Conservation (phyloP, 1,284 basidiomycete genomes). For the Papiliotrema terrestris region DNA sequence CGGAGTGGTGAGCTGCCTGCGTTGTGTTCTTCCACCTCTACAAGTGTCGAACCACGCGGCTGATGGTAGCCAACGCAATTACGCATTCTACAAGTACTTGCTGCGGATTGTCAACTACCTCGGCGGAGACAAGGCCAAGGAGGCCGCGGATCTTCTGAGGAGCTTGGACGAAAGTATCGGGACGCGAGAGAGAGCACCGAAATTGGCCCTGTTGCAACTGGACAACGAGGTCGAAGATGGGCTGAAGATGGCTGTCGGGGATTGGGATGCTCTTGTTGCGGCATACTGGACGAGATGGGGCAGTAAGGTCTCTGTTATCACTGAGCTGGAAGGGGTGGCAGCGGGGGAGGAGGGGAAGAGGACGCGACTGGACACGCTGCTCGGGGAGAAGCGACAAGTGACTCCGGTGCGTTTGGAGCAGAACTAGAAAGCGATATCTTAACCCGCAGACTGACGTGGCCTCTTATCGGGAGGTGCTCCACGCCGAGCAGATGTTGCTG, state of each 20-base stretch:
- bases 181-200: background rate
- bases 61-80: constrained; percentile 31
- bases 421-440: background rate
- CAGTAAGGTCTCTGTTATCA: constrained; percentile 27
- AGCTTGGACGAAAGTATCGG: background rate
- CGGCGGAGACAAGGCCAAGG: background rate
- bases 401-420: constrained; percentile 12
- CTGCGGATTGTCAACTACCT: constrained; percentile 4
- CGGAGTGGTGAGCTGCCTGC: constrained; percentile 21
- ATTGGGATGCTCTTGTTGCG: constrained; percentile 17
- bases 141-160: background rate
- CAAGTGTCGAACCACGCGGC: background rate
- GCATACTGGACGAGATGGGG: constrained; percentile 38
- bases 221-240: constrained; percentile 19
- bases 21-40: background rate
- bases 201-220: constrained; percentile 13
- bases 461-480: constrained; percentile 20
- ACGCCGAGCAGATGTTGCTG: constrained; percentile 25
- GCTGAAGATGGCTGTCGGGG: background rate
- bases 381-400: constrained; percentile 4
- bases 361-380: constrained; percentile 4
- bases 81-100: constrained; percentile 36
- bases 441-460: constrained; percentile 20
- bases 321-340: constrained; percentile 29
- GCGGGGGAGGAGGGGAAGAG: constrained; percentile 4